Conservation (phyloP, 345 rosid species). For the Diplotaxis tenuifolia region DNA sequence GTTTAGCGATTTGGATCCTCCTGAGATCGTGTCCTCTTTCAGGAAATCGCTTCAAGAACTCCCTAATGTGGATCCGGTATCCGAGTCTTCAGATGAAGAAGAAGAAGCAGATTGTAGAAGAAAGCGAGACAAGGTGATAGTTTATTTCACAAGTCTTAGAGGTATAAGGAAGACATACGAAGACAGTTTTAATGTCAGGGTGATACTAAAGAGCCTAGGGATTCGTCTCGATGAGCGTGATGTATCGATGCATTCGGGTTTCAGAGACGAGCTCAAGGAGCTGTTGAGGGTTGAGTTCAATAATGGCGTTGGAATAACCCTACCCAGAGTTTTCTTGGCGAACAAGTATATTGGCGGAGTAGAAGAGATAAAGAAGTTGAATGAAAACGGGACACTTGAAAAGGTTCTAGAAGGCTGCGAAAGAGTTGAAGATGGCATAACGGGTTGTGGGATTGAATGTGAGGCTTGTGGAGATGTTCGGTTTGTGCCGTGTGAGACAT, state of each 20-base stretch:
- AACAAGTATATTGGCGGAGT: slow-evolving; percentile 70
- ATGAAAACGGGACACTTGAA: slow-evolving; percentile 77
- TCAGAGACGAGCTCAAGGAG: slow-evolving; percentile 68
- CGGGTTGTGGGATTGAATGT: slow-evolving; percentile 44
- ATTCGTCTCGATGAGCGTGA: slow-evolving; percentile 72
- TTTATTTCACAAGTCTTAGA: slow-evolving; percentile 77
- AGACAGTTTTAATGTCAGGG: slow-evolving; percentile 63
- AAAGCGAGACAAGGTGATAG: slow-evolving; percentile 44
- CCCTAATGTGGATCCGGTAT: slow-evolving; percentile 17
- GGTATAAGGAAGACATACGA: slow-evolving; percentile 87
- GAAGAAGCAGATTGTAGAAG: neutral
- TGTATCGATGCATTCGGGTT: slow-evolving; percentile 83
- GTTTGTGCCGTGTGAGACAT: slow-evolving; percentile 87
- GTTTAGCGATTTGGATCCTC: slow-evolving; percentile 57
- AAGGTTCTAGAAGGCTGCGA: slow-evolving; percentile 53
- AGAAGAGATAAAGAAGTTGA: slow-evolving; percentile 65
- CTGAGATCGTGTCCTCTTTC: slow-evolving; percentile 56
- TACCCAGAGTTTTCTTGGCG: slow-evolving; percentile 77
- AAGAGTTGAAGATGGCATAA: slow-evolving; percentile 39
- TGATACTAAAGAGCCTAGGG: slow-evolving; percentile 56
- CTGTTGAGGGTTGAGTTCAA: slow-evolving; percentile 42
- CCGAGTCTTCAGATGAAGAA: slow-evolving; percentile 15
- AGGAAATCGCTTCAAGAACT: slow-evolving; percentile 57
- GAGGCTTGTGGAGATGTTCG: slow-evolving; percentile 85
- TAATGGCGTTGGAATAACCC: slow-evolving; percentile 38